A percentile compares a stretch with the other conserved stretches of the same genome.
These are phyloP conservation scores for Penicillium sp. DNA, from an alignment of 2,329 filamentous ascomycete genomes.

Conservation along the genomic window DNA sequence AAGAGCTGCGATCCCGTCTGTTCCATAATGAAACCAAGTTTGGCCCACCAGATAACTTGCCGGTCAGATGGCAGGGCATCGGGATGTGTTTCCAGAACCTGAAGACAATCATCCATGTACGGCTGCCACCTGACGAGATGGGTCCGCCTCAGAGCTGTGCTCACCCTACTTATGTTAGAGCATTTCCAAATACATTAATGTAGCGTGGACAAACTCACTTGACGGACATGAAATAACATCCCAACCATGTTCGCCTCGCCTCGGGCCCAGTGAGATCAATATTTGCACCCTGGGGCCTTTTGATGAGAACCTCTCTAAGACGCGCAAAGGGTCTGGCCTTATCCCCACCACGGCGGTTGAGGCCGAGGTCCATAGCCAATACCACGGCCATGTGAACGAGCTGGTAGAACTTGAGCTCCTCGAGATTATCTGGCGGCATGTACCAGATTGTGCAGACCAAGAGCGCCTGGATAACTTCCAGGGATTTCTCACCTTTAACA, in stretches of 20 bases:
- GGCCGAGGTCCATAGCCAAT: constrained; percentile 77
- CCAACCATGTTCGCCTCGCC: constrained; percentile 55
- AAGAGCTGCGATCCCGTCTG: constrained; percentile 63
- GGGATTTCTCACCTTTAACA: constrained; percentile 68
- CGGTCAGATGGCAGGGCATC: constrained; percentile 55
- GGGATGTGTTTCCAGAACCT: constrained; percentile 52
- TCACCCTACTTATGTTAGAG: constrained; percentile 40
- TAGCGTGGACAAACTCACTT: constrained; percentile 37
- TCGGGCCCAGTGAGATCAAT: constrained; percentile 52
- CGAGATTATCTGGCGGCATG: constrained; percentile 72
- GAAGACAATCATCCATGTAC: constrained; percentile 59
- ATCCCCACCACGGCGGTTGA: constrained; percentile 54
- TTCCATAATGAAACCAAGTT: constrained; percentile 59
- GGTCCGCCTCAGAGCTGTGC: constrained; percentile 55
- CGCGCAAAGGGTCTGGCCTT: constrained; percentile 32
- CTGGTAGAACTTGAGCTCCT: constrained; percentile 87
- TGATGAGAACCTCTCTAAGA: constrained; percentile 38
- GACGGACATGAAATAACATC: constrained; percentile 58
- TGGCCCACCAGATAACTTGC: constrained; percentile 54
- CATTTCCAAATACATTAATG: neutral
- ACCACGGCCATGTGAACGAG: constrained; percentile 73
- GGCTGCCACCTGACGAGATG: constrained; percentile 57
- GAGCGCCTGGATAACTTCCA: constrained; percentile 77
- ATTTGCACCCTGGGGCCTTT: constrained; percentile 26
- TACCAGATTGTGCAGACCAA: constrained; percentile 78